Base-by-base conservation (phyloP, 2,329 filamentous ascomycete genomes). In the Hypoxylon sp. region DNA sequence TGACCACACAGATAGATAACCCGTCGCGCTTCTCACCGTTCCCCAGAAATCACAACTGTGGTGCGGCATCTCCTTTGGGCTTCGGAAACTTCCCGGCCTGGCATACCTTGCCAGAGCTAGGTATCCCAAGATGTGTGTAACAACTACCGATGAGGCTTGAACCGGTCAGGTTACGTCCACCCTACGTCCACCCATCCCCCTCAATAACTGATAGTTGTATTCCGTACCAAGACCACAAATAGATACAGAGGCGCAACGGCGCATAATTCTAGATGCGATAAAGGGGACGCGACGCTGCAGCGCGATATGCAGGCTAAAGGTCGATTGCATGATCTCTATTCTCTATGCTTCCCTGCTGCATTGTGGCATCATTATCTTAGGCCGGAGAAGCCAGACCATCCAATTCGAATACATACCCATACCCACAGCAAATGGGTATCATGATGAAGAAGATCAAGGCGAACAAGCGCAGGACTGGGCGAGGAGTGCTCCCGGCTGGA, bases 271-370 rank as follows among this genome's bases (percentile, higher is more conserved):
- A 55, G 47, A 34, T 30, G 20, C 22, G 19, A 60, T 46, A 46
- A 34, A 49, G 34, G 41, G 56, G 39, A 62, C 57, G 47, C 39
- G 32, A 41, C 46, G 51, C 39, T 48, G 41, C 46, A 22, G 20
- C 34, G 62, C n/a, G 39, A 30, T 17, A 55, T 47, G 19, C 43
- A 20, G 30, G 53, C 30, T 55, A 50, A 49, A 41, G 63, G 54
- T 64, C 54, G 56, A 57, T 51, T 64, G 61, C 65, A 66, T 66
- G 22, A 37, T 64, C 65, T 57, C 59, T 58, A 64, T 56, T 62
- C 65, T 57, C 59, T 58, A 64, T 56, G 59, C 65, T 61, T 54
- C 51, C n/a, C 28, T 17, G 32, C 53, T 63, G 56, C 57, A 59
- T 28, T 49, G 59, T 62, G 62, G 47, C 59, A 61, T 61, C 65